Evolutionary conservation across 306 rosid species (phyloP).

Genomic region (Inga laurina): DNA sequence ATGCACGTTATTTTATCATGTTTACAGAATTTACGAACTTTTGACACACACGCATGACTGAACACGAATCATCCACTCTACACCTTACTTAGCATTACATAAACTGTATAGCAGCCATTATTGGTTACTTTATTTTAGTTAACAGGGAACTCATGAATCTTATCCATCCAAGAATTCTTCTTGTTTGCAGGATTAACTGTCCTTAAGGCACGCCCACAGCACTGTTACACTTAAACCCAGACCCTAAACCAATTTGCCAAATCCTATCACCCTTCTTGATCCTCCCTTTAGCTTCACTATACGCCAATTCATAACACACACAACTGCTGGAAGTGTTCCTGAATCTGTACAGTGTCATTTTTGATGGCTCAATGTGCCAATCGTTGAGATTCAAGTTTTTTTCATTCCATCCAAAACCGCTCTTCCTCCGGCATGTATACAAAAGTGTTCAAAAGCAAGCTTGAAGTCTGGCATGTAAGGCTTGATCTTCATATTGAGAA

Average conservation of each 20-base stretch:
- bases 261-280: conserved; percentile 67
- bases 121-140: too few relatives aligned
- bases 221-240: conserved; percentile 88
- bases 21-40: too few relatives aligned
- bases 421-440: conserved; percentile 90
- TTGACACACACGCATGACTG: too few relatives aligned
- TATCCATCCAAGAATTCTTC: not conserved
- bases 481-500: conserved; percentile 66
- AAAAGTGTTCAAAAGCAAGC: conserved; percentile 80
- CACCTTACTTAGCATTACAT: too few relatives aligned
- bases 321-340: conserved; percentile 91
- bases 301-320: conserved; percentile 84
- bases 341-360: conserved; percentile 72
- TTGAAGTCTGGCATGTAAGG: conserved; percentile 86
- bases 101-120: too few relatives aligned
- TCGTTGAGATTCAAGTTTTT: conserved; percentile 69
- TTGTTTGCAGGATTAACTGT: conserved; percentile 65
- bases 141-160: too few relatives aligned
- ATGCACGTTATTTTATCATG: too few relatives aligned
- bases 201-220: conserved; percentile 82
- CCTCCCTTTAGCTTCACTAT: conserved; percentile 77
- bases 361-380: conserved; percentile 91
- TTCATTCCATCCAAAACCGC: conserved; percentile 78
- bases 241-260: conserved; percentile 91
- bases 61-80: too few relatives aligned